Base-by-base conservation (phyloP, 768 basidiomycete species). In the Trametes maxima region DNA sequence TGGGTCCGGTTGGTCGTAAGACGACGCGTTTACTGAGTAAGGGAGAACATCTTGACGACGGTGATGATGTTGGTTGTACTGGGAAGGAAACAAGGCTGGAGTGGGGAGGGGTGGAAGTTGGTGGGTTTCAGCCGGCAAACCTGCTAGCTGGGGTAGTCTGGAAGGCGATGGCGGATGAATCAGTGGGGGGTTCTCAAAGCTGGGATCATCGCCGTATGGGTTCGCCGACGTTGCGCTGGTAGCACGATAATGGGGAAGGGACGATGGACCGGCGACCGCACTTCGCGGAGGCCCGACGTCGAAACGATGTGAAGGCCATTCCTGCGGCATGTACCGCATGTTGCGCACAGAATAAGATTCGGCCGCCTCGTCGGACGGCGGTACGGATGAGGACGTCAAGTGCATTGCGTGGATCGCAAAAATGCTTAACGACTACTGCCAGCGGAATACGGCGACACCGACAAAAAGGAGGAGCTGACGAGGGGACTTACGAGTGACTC, bases 31-130 rank as follows among this genome's bases (percentile, higher is more conserved):
- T 70, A 72, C 51, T 52, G 54, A 19, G 59, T 39, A 44, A 55
- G 61, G 61, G n/a, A 67, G 64, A 53, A 69, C 71, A 72, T 72
- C 57, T 49, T 67, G 65, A 35, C 64, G 61, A 49, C 58, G 59
- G 11, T 67, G 59, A 40, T 61, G 60, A 14, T 65, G 65, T 55
- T 67, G 65, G 36, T 53, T 54, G 47, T 53, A 63, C 52, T 54
- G 64, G 28, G 59, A 55, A 45, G 71, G 57, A 67, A 62, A 72
- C 71, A 72, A 72, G 68, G 67, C 57, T 63, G 71, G 50, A 57
- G 39, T 47, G 61, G 61, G 62, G 43, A 45, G 45, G 63, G 60
- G 63, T 49, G 54, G 39, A 44, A 60, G 52, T 55, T 56, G 61
- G 51, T 37, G 49, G 52, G 64, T 22, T 37, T 65, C 59, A 46